These are phyloP conservation scores for Rhododendron ovatum DNA, from an alignment of 148 eudicot genomes.

Conservation along the genomic window DNA sequence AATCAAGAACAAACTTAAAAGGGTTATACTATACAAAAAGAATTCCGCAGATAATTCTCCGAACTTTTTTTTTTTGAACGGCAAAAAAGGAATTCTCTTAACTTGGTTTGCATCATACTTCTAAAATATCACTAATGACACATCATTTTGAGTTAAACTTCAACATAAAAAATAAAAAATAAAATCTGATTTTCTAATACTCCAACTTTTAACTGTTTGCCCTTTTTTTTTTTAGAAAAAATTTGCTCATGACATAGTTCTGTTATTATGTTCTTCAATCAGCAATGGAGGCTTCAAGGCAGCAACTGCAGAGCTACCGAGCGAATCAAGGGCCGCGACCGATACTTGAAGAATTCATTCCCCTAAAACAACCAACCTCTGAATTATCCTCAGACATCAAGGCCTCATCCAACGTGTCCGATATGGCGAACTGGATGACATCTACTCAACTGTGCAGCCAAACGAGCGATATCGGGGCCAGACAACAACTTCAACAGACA, in stretches of 20 bases:
- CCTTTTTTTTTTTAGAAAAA: neutral
- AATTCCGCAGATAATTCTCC: neutral
- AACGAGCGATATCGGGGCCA: slow-evolving; percentile 33
- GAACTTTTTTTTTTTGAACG: too few relatives aligned
- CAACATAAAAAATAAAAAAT: neutral
- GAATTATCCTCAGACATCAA: slow-evolving; percentile 25
- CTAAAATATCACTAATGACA: too few relatives aligned
- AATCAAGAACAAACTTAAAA: neutral
- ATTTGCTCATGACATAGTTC: neutral
- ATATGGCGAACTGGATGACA: slow-evolving; percentile 91
- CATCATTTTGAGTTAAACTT: too few relatives aligned
- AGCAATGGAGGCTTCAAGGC: slow-evolving; percentile 85
- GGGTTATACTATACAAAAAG: neutral
- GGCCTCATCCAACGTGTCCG: slow-evolving; percentile 33
- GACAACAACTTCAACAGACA: slow-evolving; percentile 20
- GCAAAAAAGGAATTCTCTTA: neutral
- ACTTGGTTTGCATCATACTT: neutral
- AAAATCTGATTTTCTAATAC: too few relatives aligned
- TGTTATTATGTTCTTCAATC: neutral
- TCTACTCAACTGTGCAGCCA: slow-evolving; percentile 91
- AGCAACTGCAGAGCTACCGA: slow-evolving; percentile 60
- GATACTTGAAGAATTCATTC: slow-evolving; percentile 87
- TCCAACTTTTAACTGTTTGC: too few relatives aligned
- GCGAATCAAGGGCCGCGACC: slow-evolving; percentile 52
- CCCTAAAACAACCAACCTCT: slow-evolving; percentile 47